Conservation (phyloP, 495 filamentous ascomycete genomes). For the Terfezia claveryi region DNA sequence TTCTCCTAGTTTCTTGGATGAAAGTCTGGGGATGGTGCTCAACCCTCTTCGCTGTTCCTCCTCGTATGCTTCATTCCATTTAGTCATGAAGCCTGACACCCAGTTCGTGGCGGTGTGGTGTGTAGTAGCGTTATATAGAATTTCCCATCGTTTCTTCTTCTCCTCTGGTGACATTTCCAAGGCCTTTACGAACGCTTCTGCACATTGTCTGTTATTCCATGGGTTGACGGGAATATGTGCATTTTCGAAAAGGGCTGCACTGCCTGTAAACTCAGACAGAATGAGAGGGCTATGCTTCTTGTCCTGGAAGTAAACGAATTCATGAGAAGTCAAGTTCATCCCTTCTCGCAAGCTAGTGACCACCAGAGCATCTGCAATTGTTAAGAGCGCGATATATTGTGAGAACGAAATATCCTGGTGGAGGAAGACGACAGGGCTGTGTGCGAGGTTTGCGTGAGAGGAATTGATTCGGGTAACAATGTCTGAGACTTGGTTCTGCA, state of each 20-base stretch:
- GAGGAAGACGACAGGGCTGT: conserved; percentile 80
- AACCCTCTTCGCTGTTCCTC: conserved; percentile 66
- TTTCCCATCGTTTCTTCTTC: conserved; percentile 49
- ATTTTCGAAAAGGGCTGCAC: conserved; percentile 57
- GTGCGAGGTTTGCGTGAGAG: conserved; percentile 61
- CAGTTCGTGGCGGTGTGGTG: conserved; percentile 64
- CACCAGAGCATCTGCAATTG: conserved; percentile 73
- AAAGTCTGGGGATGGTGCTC: conserved; percentile 63
- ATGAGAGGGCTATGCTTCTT: conserved; percentile 75
- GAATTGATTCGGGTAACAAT: conserved; percentile 88
- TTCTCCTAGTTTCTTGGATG: conserved; percentile 36
- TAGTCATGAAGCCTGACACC: conserved; percentile 48
- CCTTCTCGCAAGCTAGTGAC: conserved; percentile 84
- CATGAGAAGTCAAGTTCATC: conserved; percentile 85
- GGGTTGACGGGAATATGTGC: conserved; percentile 69
- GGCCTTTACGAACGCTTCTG: conserved; percentile 58
- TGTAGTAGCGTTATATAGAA: conserved; percentile 50
- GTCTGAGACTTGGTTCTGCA: conserved; percentile 68
- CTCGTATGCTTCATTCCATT: conserved; percentile 48
- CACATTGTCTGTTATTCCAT: conserved; percentile 75
- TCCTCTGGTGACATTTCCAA: conserved; percentile 53
- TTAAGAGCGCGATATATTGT: conserved; percentile 73
- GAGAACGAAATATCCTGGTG: conserved; percentile 81
- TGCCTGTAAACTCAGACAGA: conserved; percentile 82
- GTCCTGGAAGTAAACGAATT: conserved; percentile 84